A percentile compares a stretch with the other conserved stretches of the same genome.
These are phyloP conservation scores for Ormosia emarginata DNA, from an alignment of 306 rosid genomes.

Conservation along the genomic window DNA sequence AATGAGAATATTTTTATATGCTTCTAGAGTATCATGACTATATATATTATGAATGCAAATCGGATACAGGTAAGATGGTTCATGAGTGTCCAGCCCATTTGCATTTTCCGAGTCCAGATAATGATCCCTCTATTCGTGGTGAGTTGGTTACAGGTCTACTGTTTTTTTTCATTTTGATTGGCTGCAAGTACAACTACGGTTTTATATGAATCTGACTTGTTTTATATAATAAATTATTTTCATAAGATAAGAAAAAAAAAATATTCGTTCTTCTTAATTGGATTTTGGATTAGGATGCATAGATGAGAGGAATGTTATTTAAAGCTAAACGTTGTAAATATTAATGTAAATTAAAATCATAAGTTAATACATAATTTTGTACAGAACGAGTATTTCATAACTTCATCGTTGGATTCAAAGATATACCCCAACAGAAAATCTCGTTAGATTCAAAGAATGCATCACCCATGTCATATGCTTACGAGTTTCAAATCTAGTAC, in stretches of 20 bases:
- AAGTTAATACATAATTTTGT: neutral
- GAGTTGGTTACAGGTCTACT: too few species aligned
- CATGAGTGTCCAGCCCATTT: too few species aligned
- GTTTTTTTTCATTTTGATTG: too few species aligned
- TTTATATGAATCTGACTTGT: neutral
- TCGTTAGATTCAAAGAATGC: neutral
- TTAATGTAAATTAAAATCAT: neutral
- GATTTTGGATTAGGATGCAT: neutral
- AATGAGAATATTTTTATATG: too few species aligned
- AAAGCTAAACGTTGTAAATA: neutral
- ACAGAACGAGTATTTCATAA: neutral
- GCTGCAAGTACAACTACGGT: too few species aligned
- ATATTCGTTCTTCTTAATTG: neutral
- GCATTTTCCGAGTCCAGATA: too few species aligned
- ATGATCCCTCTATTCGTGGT: too few species aligned
- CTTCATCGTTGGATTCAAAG: neutral
- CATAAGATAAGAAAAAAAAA: neutral
- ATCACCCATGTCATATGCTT: neutral
- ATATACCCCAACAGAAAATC: too few species aligned
- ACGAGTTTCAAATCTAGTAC: neutral
- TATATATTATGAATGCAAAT: too few species aligned
- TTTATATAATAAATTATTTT: neutral
- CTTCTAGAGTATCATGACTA: too few species aligned
- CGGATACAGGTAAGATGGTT: too few species aligned
- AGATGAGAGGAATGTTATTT: neutral